phyloP scores from a whole-genome alignment of 495 filamentous ascomycete species.

The Venustampulla echinocandica region DNA sequence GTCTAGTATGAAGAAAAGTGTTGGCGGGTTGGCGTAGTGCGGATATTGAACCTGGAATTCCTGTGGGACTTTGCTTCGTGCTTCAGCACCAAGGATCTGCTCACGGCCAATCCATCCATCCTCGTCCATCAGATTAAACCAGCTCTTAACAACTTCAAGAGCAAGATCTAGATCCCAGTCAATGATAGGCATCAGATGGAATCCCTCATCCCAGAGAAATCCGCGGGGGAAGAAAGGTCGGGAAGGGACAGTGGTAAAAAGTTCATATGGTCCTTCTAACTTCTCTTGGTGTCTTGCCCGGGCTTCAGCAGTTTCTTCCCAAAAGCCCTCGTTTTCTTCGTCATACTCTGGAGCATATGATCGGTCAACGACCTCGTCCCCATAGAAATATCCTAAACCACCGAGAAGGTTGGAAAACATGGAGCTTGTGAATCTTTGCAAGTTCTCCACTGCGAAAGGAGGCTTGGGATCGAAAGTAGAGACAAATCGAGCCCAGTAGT shows the following conservation, averaged over 20 bases:
- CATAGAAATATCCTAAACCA: slow-evolving; percentile 93
- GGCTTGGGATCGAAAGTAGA: slow-evolving; percentile 63
- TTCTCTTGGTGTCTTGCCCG: slow-evolving; percentile 53
- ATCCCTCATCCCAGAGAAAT: slow-evolving; percentile 97
- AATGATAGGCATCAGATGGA: slow-evolving; percentile 83
- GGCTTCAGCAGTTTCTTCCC: slow-evolving; percentile 76
- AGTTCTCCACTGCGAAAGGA: slow-evolving; percentile 66
- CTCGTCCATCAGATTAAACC: slow-evolving; percentile 92
- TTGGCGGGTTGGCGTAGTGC: slow-evolving; percentile 98
- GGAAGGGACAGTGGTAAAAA: slow-evolving; percentile 90
- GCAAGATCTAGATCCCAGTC: slow-evolving; percentile 92
- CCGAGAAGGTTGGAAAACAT: slow-evolving; percentile 94
- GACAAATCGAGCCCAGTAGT: slow-evolving; percentile 67
- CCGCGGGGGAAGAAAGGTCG: slow-evolving; percentile 93
- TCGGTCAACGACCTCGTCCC: slow-evolving; percentile 76
- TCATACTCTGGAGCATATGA: slow-evolving; percentile 87
- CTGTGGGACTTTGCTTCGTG: slow-evolving; percentile 86
- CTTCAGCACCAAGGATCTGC: slow-evolving; percentile 91
- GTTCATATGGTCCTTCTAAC: slow-evolving; percentile 75
- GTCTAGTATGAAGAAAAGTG: slow-evolving; percentile 82
- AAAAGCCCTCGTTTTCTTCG: slow-evolving; percentile 95
- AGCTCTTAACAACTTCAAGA: slow-evolving; percentile 87
- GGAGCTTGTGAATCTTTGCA: slow-evolving; percentile 71
- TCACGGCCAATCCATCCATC: slow-evolving; percentile 97
- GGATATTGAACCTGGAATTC: slow-evolving; percentile 97